A percentile compares a stretch with the other conserved stretches of the same genome.
phyloP scores from a whole-genome alignment of 2,329 filamentous ascomycete genomes.

The Aspergillus felis region DNA sequence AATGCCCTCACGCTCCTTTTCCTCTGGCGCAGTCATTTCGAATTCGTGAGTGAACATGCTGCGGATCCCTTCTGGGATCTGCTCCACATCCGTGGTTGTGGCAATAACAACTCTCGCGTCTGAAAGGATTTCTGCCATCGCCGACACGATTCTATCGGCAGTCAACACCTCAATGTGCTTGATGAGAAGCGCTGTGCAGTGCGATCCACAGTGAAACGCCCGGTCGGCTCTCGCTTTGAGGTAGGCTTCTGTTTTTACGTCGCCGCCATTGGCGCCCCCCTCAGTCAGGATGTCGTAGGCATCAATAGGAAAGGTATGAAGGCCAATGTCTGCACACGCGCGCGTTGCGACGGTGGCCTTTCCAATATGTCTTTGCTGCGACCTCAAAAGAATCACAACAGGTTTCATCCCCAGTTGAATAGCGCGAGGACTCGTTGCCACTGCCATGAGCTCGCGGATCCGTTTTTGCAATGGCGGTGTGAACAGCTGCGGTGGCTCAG shows the following conservation, averaged over 20 bases:
- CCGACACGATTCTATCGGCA: constrained; percentile 82
- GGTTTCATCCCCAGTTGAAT: constrained; percentile 84
- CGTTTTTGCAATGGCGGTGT: constrained; percentile 63
- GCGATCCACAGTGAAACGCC: constrained; percentile 80
- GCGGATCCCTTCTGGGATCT: constrained; percentile 83
- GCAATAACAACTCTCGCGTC: constrained; percentile 80
- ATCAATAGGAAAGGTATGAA: constrained; percentile 86
- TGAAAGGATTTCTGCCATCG: constrained; percentile 77
- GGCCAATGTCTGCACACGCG: constrained; percentile 81
- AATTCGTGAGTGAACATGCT: constrained; percentile 94
- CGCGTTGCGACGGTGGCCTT: constrained; percentile 74
- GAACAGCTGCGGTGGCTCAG: constrained; percentile 41
- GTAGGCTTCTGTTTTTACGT: constrained; percentile 91
- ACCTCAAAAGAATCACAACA: constrained; percentile 80
- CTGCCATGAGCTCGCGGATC: constrained; percentile 78
- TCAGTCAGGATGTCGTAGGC: constrained; percentile 94
- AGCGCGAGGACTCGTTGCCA: constrained; percentile 81
- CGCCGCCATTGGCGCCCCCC: constrained; percentile 76
- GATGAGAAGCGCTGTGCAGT: constrained; percentile 79
- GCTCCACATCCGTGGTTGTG: constrained; percentile 92
- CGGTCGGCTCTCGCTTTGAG: constrained; percentile 83
- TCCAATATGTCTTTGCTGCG: constrained; percentile 88
- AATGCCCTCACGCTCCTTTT: constrained; percentile 85
- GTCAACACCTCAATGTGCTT: constrained; percentile 87
- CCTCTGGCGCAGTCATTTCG: constrained; percentile 88